phyloP scores from a whole-genome alignment of 108 stramenopile genomes.

The Nannochloropsis gaditana region DNA sequence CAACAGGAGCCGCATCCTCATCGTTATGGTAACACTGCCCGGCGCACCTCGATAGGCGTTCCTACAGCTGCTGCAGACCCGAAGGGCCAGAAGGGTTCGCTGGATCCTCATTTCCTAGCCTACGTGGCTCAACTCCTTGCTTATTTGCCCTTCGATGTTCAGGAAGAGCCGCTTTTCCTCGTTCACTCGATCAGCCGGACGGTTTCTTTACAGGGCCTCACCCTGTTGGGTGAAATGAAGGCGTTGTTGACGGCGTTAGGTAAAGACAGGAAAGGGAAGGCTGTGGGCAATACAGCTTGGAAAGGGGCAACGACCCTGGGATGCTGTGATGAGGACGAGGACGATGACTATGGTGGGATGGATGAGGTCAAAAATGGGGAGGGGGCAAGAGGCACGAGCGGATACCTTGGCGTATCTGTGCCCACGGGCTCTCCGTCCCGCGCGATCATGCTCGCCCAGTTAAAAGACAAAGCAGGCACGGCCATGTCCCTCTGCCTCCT shows the following conservation, averaged over 20 bases:
- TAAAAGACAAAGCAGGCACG: constrained; percentile 15
- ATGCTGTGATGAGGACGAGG: neutral
- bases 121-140: constrained; percentile 32
- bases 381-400: neutral
- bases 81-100: neutral
- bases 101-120: constrained; percentile 28
- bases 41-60: neutral
- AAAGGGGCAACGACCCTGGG: neutral
- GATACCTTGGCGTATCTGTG: too few species aligned
- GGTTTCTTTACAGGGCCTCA: constrained; percentile 20
- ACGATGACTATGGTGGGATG: neutral
- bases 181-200: constrained; percentile 30
- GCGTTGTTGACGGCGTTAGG: neutral
- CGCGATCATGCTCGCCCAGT: neutral
- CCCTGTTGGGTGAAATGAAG: neutral
- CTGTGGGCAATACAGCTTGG: neutral
- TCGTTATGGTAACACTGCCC: too few species aligned
- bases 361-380: neutral
- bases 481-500: constrained; percentile 33
- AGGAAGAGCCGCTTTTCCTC: constrained; percentile 40
- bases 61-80: neutral
- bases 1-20: neutral
- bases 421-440: neutral
- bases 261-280: neutral
- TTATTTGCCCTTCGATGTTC: constrained; percentile 33